A percentile compares a stretch with the other conserved stretches of the same genome.
Conservation (phyloP, 1,139 yeast species). For the Candida dubliniensis region DNA sequence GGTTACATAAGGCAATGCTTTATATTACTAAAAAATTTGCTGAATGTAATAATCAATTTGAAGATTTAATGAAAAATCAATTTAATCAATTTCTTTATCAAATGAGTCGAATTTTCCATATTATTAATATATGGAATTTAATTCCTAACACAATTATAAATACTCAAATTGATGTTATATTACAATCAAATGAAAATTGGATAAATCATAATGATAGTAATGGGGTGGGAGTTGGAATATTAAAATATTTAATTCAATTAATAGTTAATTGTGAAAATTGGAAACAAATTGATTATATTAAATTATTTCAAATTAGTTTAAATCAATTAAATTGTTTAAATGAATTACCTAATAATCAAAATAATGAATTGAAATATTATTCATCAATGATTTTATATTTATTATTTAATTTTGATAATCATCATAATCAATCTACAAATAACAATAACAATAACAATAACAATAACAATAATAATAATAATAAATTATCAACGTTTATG, state of each 20-base stretch:
- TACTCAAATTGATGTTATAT: constrained; percentile 67
- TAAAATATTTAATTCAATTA: constrained; percentile 43
- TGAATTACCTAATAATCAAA: constrained; percentile 22
- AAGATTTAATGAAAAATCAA: constrained; percentile 17
- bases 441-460: too few species aligned
- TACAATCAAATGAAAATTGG: constrained; percentile 47
- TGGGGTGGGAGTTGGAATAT: constrained; percentile 1
- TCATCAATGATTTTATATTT: constrained; percentile 44
- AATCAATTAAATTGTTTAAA: constrained; percentile 40
- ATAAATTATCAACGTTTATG: constrained; percentile 42
- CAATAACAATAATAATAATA: too few species aligned
- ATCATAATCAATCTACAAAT: too few species aligned
- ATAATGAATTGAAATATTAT: constrained; percentile 32
- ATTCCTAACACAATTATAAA: constrained; percentile 54
- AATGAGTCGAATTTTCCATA: constrained; percentile 19
- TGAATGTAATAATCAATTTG: constrained; percentile 39
- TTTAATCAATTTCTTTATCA: constrained; percentile 26
- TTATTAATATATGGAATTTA: constrained; percentile 37
- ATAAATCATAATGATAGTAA: constrained; percentile 22
- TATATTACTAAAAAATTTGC: constrained; percentile 66
- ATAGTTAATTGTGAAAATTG: constrained; percentile 33
- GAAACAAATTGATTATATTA: constrained; percentile 46
- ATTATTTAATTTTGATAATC: constrained; percentile 48
- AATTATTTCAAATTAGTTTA: constrained; percentile 63
- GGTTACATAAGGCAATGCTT: constrained; percentile 54